Conservation (phyloP, 1,284 basidiomycete genomes). For the Trametes pubescens region DNA sequence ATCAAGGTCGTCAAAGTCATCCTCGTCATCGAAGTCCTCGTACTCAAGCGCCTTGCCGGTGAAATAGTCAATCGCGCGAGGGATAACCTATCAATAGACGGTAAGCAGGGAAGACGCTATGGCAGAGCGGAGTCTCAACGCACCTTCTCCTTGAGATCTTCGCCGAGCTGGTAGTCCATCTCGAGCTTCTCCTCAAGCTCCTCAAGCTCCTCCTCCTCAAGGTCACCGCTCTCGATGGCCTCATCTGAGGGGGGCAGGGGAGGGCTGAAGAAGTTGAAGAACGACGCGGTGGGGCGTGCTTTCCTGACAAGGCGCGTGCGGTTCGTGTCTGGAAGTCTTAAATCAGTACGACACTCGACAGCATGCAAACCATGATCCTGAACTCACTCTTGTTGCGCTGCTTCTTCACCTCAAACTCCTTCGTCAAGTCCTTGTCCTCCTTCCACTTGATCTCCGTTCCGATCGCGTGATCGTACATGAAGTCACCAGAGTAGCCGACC, state of each 20-base stretch:
- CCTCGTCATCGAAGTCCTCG: constrained; percentile 81
- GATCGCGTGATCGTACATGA: constrained; percentile 93
- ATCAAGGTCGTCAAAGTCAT: constrained; percentile 68
- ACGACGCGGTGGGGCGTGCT: constrained; percentile 87
- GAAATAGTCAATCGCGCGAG: constrained; percentile 95
- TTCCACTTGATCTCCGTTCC: constrained; percentile 96
- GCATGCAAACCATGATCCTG: constrained; percentile 5
- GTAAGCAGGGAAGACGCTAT: neutral
- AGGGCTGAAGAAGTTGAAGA: constrained; percentile 98
- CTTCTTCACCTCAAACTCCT: constrained; percentile 99
- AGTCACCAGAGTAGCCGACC: constrained; percentile 94
- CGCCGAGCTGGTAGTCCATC: constrained; percentile 98
- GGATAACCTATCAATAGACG: constrained; percentile 75
- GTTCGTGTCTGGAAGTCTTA: constrained; percentile 76
- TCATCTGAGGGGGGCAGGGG: constrained; percentile 81
- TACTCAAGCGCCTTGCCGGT: constrained; percentile 96
- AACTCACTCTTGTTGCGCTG: constrained; percentile 95
- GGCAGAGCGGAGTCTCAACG: constrained; percentile 17
- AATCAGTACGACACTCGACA: constrained; percentile 16
- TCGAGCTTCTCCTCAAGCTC: constrained; percentile 94
- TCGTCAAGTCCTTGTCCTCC: constrained; percentile 97
- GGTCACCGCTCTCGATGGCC: constrained; percentile 74
- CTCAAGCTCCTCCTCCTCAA: constrained; percentile 88
- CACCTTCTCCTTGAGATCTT: constrained; percentile 97
- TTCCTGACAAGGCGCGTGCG: constrained; percentile 93